Conservation (phyloP, 2,329 filamentous ascomycete species). For the Aureobasidium leucospermi region DNA sequence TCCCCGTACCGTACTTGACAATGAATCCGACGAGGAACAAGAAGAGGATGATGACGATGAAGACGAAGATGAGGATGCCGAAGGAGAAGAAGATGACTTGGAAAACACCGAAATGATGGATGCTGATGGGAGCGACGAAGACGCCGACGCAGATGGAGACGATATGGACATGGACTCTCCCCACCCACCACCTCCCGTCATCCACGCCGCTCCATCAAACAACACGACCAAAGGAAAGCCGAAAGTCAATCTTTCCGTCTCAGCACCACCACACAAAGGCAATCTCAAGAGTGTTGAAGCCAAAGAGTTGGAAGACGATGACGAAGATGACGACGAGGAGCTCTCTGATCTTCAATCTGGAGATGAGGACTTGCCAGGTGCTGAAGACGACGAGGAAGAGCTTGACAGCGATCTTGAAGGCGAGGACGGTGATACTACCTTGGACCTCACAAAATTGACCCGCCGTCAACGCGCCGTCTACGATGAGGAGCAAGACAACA, state of each 20-base stretch:
- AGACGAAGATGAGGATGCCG: slow-evolving; percentile 20
- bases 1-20: slow-evolving; percentile 25
- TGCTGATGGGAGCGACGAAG: slow-evolving; percentile 28
- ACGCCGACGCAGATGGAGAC: slow-evolving; percentile 31
- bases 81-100: slow-evolving; percentile 22
- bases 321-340: slow-evolving; percentile 27
- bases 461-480: slow-evolving; percentile 57
- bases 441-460: slow-evolving; percentile 60
- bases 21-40: slow-evolving; percentile 28
- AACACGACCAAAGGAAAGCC: slow-evolving; percentile 16
- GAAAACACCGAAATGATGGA: slow-evolving; percentile 36
- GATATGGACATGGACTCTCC: slow-evolving; percentile 26
- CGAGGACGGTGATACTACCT: slow-evolving; percentile 42
- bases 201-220: slow-evolving; percentile 20
- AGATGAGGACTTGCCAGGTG: slow-evolving; percentile 28
- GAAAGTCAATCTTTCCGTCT: slow-evolving; percentile 26
- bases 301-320: slow-evolving; percentile 43
- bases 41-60: slow-evolving; percentile 20
- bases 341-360: slow-evolving; percentile 32
- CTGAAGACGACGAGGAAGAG: slow-evolving; percentile 22
- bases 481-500: slow-evolving; percentile 41
- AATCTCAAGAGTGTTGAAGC: slow-evolving; percentile 39
- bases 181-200: slow-evolving; percentile 29
- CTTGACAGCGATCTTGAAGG: slow-evolving; percentile 36
- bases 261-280: slow-evolving; percentile 21